Percentiles rank a stretch among this genome's conserved stretches.
Conservation (phyloP, 1,284 basidiomycete species). For the Papiliotrema terrestris region DNA sequence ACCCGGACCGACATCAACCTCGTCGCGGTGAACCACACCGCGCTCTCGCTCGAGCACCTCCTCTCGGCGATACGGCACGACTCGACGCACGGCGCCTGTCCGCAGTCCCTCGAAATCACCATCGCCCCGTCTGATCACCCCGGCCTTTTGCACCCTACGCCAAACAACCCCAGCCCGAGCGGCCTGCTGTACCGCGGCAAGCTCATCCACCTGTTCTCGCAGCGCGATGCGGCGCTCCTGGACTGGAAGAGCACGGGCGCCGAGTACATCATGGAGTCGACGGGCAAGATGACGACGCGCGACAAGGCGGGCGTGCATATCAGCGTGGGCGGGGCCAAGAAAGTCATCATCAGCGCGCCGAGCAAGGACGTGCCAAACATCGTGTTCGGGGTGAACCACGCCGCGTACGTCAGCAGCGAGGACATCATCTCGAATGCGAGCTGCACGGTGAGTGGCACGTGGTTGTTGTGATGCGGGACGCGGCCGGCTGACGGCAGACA, state of each 20-base stretch:
- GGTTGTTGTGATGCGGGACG: background rate
- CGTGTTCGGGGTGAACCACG: slow-evolving; percentile 49
- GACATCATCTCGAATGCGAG: slow-evolving; percentile 48
- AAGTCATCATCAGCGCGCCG: slow-evolving; percentile 50
- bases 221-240: slow-evolving; percentile 44
- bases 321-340: slow-evolving; percentile 41
- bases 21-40: slow-evolving; percentile 51
- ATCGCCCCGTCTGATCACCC: slow-evolving; percentile 37
- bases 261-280: slow-evolving; percentile 47
- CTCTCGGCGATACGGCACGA: slow-evolving; percentile 46
- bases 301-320: slow-evolving; percentile 46
- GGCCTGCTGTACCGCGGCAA: slow-evolving; percentile 42
- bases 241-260: slow-evolving; percentile 46
- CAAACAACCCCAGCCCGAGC: slow-evolving; percentile 29
- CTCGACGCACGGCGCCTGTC: slow-evolving; percentile 46
- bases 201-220: slow-evolving; percentile 44
- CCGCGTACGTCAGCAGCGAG: slow-evolving; percentile 35
- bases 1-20: slow-evolving; percentile 34
- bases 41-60: slow-evolving; percentile 43
- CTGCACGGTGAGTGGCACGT: slow-evolving; percentile 40
- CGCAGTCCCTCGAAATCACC: slow-evolving; percentile 29
- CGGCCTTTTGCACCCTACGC: slow-evolving; percentile 26
- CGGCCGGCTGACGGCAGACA: slow-evolving; percentile 27
- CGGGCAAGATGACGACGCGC: slow-evolving; percentile 45
- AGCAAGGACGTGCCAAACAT: slow-evolving; percentile 43